These are phyloP conservation scores for Dalbergia cochinchinensis DNA, from an alignment of 306 rosid genomes.

Conservation along the genomic window DNA sequence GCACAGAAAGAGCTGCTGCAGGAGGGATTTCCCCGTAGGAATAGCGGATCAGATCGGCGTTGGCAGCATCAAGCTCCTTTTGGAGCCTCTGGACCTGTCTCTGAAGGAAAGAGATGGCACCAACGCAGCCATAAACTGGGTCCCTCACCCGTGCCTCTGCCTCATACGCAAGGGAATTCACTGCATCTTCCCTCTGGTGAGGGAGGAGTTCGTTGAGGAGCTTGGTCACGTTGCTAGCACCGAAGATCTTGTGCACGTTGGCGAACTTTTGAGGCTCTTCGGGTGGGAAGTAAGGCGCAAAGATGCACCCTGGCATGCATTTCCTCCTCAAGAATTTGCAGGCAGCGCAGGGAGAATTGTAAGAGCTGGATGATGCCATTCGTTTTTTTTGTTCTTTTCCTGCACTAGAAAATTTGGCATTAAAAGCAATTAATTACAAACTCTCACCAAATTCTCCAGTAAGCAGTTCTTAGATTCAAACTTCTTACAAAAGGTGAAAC, in stretches of 20 bases:
- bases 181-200: slow-evolving; percentile 96
- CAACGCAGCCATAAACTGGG: slow-evolving; percentile 96
- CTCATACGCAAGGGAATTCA: slow-evolving; percentile 92
- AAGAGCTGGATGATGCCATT: slow-evolving; percentile 79
- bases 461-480: slow-evolving; percentile 36
- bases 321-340: slow-evolving; percentile 95
- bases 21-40: slow-evolving; percentile 72
- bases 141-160: slow-evolving; percentile 97
- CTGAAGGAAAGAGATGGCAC: slow-evolving; percentile 95
- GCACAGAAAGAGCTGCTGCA: slow-evolving; percentile 46
- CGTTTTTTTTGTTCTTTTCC: slow-evolving; percentile 6
- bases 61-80: slow-evolving; percentile 91
- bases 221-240: slow-evolving; percentile 97
- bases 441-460: background rate
- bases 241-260: slow-evolving; percentile 95
- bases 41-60: slow-evolving; percentile 79
- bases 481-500: slow-evolving; percentile 13
- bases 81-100: slow-evolving; percentile 94
- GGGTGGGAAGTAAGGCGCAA: slow-evolving; percentile 96
- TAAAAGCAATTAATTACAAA: slow-evolving; percentile 2
- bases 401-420: slow-evolving; percentile 21
- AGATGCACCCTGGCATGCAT: slow-evolving; percentile 97
- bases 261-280: slow-evolving; percentile 97
- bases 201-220: slow-evolving; percentile 94
- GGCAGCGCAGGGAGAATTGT: slow-evolving; percentile 94